Conservation (phyloP, 2,329 filamentous ascomycete species). For the Hymenoscyphus linearis region DNA sequence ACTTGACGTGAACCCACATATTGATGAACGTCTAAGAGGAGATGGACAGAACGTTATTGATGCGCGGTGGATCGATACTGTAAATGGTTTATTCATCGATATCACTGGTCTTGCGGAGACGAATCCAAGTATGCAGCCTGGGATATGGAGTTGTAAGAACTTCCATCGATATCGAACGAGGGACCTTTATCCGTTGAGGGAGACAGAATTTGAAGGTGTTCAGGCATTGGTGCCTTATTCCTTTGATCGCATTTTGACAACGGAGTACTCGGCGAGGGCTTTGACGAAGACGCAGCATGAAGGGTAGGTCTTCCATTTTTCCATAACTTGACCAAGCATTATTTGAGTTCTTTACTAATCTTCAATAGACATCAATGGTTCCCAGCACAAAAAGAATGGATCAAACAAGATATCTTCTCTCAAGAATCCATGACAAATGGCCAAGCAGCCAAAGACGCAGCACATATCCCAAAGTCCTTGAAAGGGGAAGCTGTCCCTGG, state of each 20-base stretch:
- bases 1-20: slow-evolving; percentile 72
- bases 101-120: slow-evolving; percentile 73
- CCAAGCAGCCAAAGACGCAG: neutral
- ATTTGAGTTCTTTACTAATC: slow-evolving; percentile 17
- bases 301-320: slow-evolving; percentile 43
- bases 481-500: neutral
- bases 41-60: slow-evolving; percentile 77
- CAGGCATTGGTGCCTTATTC: slow-evolving; percentile 63
- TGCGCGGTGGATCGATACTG: slow-evolving; percentile 73
- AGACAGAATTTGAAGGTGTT: slow-evolving; percentile 70
- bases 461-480: neutral
- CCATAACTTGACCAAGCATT: neutral
- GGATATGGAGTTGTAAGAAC: slow-evolving; percentile 76
- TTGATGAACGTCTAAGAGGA: slow-evolving; percentile 53
- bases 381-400: slow-evolving; percentile 53
- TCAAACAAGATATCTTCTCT: slow-evolving; percentile 35
- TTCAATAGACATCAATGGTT: slow-evolving; percentile 54
- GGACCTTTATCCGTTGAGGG: slow-evolving; percentile 73
- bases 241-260: slow-evolving; percentile 59
- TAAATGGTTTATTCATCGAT: slow-evolving; percentile 75
- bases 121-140: slow-evolving; percentile 51
- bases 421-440: neutral
- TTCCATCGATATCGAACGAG: slow-evolving; percentile 62
- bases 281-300: slow-evolving; percentile 55
- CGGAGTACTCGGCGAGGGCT: slow-evolving; percentile 61